Evolutionary conservation across 2,329 filamentous ascomycete species (phyloP).

Genomic region (Microdochium bolleyi): DNA sequence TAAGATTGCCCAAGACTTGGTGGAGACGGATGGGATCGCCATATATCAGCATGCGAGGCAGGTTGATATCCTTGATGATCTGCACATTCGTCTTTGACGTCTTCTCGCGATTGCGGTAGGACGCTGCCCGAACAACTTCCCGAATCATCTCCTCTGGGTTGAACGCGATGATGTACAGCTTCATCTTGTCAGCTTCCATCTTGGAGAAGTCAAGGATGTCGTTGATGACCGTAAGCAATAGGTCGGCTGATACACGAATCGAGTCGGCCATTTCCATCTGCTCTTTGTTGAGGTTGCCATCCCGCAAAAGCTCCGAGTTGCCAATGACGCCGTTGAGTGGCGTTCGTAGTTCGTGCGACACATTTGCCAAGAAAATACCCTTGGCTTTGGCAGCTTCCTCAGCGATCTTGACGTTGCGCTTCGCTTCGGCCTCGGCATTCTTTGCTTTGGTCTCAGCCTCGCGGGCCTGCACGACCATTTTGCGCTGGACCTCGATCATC

Average conservation of each 20-base stretch:
- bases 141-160: conserved; percentile 60
- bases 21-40: conserved; percentile 60
- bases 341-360: conserved; percentile 74
- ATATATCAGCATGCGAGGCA: conserved; percentile 65
- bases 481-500: conserved; percentile 72
- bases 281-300: conserved; percentile 66
- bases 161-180: conserved; percentile 65
- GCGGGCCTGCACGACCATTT: conserved; percentile 62
- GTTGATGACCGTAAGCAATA: conserved; percentile 87
- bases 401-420: conserved; percentile 71
- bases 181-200: conserved; percentile 82
- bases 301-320: conserved; percentile 75
- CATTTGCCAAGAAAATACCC: conserved; percentile 71
- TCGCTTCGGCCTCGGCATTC: conserved; percentile 65
- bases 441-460: conserved; percentile 72
- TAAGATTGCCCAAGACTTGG: conserved; percentile 70
- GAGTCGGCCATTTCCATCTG: conserved; percentile 83
- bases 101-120: conserved; percentile 58
- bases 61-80: conserved; percentile 62
- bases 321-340: conserved; percentile 85
- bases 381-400: conserved; percentile 80
- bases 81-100: conserved; percentile 54
- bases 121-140: conserved; percentile 58
- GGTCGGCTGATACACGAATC: conserved; percentile 77
- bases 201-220: conserved; percentile 95